Percentiles rank a stretch among this genome's conserved stretches.
These are phyloP conservation scores for Vitis riparia DNA, from an alignment of 164 flowering plant species.

Conservation along the genomic window DNA sequence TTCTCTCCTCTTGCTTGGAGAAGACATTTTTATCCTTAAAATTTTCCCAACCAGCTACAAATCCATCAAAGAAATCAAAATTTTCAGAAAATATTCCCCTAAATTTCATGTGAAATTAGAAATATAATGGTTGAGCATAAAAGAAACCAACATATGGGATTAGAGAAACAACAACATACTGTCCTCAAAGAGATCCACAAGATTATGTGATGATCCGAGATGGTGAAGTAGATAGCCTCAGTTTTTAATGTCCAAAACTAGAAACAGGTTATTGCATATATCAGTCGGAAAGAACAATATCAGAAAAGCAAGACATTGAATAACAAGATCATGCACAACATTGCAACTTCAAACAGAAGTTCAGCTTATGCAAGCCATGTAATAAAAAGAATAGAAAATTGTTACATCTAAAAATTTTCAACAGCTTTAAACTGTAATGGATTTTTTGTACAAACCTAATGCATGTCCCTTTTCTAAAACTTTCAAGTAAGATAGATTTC, in stretches of 20 bases:
- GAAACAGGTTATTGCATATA: not conserved
- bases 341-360: not conserved
- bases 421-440: no score
- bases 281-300: not conserved
- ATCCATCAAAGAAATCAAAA: not conserved
- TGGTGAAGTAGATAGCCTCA: not conserved
- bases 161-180: slow-evolving; percentile 1
- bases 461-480: no score
- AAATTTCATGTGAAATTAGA: not conserved
- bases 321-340: not conserved
- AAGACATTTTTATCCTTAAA: slow-evolving; percentile 38
- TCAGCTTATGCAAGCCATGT: not conserved
- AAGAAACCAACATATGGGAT: not conserved
- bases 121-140: not conserved
- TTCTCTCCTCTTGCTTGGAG: slow-evolving; percentile 66
- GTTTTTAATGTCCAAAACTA: not conserved
- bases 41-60: slow-evolving; percentile 14
- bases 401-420: no score
- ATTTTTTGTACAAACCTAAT: no score
- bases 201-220: not conserved
- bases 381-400: no score
- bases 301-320: not conserved
- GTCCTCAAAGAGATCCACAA: not conserved
- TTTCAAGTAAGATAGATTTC: no score
- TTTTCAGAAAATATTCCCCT: not conserved